Evolutionary conservation across 2,329 filamentous ascomycete species (phyloP).

Genomic region (Fusarium tuaranense): DNA sequence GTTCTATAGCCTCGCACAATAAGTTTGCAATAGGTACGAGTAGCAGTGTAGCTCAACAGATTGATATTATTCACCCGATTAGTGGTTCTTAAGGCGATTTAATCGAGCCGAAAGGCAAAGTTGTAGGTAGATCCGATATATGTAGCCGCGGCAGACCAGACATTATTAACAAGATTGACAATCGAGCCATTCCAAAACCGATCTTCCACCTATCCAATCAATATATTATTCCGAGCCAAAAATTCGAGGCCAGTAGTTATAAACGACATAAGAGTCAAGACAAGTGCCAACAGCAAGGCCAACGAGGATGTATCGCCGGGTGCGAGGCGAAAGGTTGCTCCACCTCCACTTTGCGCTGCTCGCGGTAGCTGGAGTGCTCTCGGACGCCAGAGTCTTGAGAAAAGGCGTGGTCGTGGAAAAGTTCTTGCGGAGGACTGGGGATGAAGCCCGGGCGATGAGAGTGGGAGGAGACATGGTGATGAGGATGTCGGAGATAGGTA

Average conservation of each 20-base stretch:
- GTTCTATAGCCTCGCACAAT: slow-evolving; percentile 9
- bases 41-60: fast-evolving
- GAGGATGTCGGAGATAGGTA: not conserved
- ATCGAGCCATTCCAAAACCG: not conserved
- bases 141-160: not conserved
- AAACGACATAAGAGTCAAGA: slow-evolving; percentile 43
- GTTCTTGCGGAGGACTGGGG: slow-evolving; percentile 21
- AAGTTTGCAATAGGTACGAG: not conserved
- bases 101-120: slow-evolving; percentile 14
- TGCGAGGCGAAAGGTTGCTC: slow-evolving; percentile 44
- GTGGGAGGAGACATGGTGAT: slow-evolving; percentile 35
- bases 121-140: not conserved
- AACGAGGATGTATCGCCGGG: slow-evolving; percentile 41
- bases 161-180: not conserved
- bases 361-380: not conserved
- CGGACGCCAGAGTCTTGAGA: slow-evolving; percentile 20
- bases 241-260: slow-evolving; percentile 44
- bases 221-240: slow-evolving; percentile 20
- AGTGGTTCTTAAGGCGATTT: not conserved
- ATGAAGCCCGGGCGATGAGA: slow-evolving; percentile 33
- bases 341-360: slow-evolving; percentile 35
- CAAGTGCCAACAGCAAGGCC: slow-evolving; percentile 32
- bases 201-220: not conserved
- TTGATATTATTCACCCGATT: not conserved
- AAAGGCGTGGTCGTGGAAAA: slow-evolving; percentile 40